A percentile compares a stretch with the other conserved stretches of the same genome.
Evolutionary conservation across 2,329 filamentous ascomycete genomes (phyloP).

Genomic region (Myriosclerotinia curreyana): DNA sequence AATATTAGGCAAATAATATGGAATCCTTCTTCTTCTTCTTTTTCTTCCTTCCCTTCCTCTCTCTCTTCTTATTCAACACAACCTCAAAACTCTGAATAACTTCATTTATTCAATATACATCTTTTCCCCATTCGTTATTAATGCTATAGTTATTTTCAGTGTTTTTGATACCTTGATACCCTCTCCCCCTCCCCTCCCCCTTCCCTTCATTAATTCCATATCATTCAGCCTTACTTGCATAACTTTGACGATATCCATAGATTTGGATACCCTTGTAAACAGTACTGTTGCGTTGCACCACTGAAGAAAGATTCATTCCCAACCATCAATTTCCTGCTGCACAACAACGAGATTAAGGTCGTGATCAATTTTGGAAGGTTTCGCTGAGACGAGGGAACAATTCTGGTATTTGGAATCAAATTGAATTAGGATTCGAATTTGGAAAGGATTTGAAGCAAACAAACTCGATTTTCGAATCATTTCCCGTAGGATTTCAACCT

Average conservation of each 20-base stretch:
- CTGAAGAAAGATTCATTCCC: constrained; percentile 5
- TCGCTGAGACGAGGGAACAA: constrained; percentile 1
- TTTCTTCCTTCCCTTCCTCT: not conserved
- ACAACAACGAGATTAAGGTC: constrained; percentile 13
- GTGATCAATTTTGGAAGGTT: constrained; percentile 15
- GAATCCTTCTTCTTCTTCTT: not conserved
- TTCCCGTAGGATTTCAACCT: not conserved
- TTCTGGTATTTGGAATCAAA: not conserved
- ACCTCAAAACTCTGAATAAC: not conserved
- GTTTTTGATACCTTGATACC: not conserved
- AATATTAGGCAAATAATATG: not conserved
- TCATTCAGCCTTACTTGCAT: constrained; percentile 2
- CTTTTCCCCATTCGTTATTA: not conserved
- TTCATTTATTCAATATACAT: not conserved
- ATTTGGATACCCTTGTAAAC: constrained; percentile 11
- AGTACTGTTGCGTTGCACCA: not conserved
- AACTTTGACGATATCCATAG: not conserved
- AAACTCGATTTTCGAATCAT: not conserved
- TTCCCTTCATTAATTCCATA: not conserved
- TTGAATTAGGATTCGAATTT: not conserved
- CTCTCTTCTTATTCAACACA: not conserved
- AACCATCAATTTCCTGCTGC: constrained; percentile 14
- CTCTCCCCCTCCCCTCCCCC: not conserved
- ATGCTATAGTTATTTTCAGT: not conserved
- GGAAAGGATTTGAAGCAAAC: not conserved